These are phyloP conservation scores for Leavenworthia alabamica DNA, from an alignment of 345 rosid species.

Conservation along the genomic window DNA sequence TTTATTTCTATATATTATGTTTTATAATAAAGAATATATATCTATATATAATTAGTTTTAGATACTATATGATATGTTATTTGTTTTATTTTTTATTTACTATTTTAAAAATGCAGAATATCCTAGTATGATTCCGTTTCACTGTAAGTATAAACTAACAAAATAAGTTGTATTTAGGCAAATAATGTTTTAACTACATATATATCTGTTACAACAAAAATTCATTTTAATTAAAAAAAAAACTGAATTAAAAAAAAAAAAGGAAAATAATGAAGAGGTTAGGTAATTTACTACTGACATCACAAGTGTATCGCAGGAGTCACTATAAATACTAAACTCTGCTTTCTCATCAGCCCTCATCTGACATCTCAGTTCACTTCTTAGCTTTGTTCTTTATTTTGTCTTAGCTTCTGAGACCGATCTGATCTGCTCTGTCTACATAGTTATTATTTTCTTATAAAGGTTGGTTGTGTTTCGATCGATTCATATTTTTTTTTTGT, in stretches of 20 bases:
- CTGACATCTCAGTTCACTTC: conserved; percentile 11
- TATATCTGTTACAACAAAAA: not conserved
- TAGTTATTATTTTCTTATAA: not conserved
- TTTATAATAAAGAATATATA: not conserved
- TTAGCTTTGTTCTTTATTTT: not conserved
- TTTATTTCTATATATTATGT: not conserved
- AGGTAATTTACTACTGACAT: not conserved
- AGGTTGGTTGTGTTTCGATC: conserved; percentile 8
- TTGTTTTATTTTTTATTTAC: not conserved
- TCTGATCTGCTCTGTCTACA: too few relatives aligned
- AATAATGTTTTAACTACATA: too few relatives aligned
- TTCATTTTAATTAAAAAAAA: not conserved
- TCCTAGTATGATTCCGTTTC: not conserved
- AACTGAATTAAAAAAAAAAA: not conserved
- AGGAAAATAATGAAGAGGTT: not conserved
- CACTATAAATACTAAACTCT: conserved; percentile 14
- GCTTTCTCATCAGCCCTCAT: not conserved
- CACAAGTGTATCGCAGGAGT: not conserved
- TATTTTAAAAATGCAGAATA: not conserved
- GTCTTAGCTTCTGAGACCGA: not conserved
- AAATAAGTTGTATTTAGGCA: not conserved
- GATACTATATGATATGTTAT: not conserved
- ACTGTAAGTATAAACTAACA: not conserved
- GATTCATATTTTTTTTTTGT: not conserved
- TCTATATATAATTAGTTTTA: too few relatives aligned